Evolutionary conservation across 163 green algal genomes (phyloP).

Genomic region (Prototheca cutis): DNA sequence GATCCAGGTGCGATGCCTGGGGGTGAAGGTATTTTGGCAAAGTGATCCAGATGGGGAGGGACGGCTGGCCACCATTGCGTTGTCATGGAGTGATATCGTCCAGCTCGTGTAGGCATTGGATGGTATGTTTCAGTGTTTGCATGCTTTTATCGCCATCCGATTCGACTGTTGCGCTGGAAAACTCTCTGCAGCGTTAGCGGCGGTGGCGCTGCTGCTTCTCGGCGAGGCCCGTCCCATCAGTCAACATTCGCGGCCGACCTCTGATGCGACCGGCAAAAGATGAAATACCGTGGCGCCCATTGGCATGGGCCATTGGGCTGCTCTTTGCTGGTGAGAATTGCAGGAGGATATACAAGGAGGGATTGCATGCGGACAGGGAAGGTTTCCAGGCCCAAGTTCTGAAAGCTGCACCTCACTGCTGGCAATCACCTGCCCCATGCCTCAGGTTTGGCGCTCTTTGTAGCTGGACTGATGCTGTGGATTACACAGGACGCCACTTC

Average conservation of each 20-base stretch:
- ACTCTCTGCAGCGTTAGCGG: too few species aligned
- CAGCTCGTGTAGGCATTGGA: too few species aligned
- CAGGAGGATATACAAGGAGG: not conserved
- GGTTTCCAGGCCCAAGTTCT: not conserved
- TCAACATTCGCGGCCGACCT: not conserved
- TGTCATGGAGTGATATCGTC: too few species aligned
- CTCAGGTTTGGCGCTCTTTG: slow-evolving; percentile 9
- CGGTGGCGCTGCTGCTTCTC: too few species aligned
- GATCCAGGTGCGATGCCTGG: too few species aligned
- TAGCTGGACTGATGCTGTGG: slow-evolving; percentile 9
- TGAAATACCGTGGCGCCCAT: not conserved
- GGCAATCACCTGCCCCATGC: not conserved
- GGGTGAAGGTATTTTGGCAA: too few species aligned
- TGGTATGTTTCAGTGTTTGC: too few species aligned
- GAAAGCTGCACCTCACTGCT: not conserved
- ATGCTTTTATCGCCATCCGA: too few species aligned
- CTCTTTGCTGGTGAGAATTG: not conserved
- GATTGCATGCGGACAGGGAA: not conserved
- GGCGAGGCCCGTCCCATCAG: not conserved
- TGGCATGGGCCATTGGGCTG: not conserved
- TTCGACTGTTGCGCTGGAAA: too few species aligned
- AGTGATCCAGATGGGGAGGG: too few species aligned
- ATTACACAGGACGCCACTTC: slow-evolving; percentile 4
- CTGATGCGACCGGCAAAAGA: not conserved
- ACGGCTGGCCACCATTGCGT: too few species aligned